These are phyloP conservation scores for Neopestalotiopsis rosae DNA, from an alignment of 2,329 filamentous ascomycete species.

Conservation along the genomic window DNA sequence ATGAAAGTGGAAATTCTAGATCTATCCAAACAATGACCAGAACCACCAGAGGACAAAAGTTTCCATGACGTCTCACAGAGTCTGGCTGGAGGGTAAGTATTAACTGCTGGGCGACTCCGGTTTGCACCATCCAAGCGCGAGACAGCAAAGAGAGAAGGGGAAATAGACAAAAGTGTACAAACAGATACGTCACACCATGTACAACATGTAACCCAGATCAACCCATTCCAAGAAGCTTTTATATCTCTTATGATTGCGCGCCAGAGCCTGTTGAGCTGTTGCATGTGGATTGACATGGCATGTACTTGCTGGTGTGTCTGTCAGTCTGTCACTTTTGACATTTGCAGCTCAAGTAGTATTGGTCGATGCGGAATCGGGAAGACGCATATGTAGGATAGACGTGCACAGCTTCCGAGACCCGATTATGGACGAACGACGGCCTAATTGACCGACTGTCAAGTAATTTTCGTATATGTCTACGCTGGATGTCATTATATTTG, in stretches of 20 bases:
- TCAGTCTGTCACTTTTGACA: background rate
- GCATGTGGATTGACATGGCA: background rate
- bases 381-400: background rate
- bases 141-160: conserved; percentile 23
- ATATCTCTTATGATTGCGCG: background rate
- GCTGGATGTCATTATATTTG: background rate
- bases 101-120: background rate
- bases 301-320: background rate
- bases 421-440: background rate
- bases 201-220: conserved; percentile 26
- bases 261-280: background rate
- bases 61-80: background rate
- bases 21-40: background rate
- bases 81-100: background rate
- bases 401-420: background rate
- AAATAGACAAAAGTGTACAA: conserved; percentile 27
- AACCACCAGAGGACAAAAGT: background rate
- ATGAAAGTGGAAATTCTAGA: background rate
- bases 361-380: background rate
- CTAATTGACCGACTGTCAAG: background rate
- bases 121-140: conserved; percentile 24
- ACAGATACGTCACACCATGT: conserved; percentile 26
- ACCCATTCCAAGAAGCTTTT: conserved; percentile 11
- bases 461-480: background rate
- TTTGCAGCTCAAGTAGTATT: background rate